Conservation (phyloP, 495 filamentous ascomycete species). For the Corynascus novoguineensis region DNA sequence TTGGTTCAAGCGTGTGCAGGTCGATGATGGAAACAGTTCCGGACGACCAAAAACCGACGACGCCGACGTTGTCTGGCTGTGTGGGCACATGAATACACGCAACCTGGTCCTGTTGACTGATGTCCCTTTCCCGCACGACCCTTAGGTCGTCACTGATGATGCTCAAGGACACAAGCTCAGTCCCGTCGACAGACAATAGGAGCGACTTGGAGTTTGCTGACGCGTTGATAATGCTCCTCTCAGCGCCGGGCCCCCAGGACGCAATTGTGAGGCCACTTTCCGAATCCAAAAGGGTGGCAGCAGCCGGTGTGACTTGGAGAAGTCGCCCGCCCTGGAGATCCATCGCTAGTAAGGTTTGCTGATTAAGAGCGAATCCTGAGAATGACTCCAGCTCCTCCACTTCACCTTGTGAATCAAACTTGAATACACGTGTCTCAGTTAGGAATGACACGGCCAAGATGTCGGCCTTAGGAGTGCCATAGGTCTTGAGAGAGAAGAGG, state of each 20-base stretch:
- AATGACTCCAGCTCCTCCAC: constrained; percentile 79
- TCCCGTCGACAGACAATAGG: constrained; percentile 69
- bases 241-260: constrained; percentile 58
- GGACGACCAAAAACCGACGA: constrained; percentile 80
- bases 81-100: constrained; percentile 64
- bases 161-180: constrained; percentile 59
- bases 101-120: constrained; percentile 64
- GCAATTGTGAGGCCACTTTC: constrained; percentile 63
- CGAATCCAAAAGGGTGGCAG: constrained; percentile 57
- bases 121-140: constrained; percentile 51
- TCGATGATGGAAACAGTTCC: constrained; percentile 67
- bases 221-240: constrained; percentile 65
- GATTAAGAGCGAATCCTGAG: constrained; percentile 59
- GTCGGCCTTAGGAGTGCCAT: constrained; percentile 48
- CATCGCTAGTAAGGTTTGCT: constrained; percentile 65
- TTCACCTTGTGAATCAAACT: constrained; percentile 66
- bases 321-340: constrained; percentile 59
- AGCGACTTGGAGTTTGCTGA: constrained; percentile 64
- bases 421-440: constrained; percentile 77
- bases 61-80: constrained; percentile 49
- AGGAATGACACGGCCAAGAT: constrained; percentile 75
- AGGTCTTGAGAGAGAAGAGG: constrained; percentile 53
- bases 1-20: constrained; percentile 54
- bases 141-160: constrained; percentile 53
- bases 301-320: constrained; percentile 70